Conservation (phyloP, 352 stramenopile species). For the Globisporangium iwayamae region DNA sequence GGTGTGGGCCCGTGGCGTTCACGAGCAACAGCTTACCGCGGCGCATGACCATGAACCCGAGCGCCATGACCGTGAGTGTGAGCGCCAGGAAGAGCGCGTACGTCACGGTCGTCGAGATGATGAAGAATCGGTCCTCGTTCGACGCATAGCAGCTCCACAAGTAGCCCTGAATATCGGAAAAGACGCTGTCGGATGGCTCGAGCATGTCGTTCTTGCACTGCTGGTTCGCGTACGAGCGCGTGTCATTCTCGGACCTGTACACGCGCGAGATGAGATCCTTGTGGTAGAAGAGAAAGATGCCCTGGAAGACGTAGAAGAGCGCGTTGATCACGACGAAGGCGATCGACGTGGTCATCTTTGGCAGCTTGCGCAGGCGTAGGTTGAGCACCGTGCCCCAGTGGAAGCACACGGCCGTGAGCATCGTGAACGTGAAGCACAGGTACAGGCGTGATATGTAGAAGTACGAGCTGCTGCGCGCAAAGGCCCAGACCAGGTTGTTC, state of each 20-base stretch:
- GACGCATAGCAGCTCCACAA: constrained; percentile 77
- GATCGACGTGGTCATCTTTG: constrained; percentile 59
- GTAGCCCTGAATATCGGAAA: constrained; percentile 85
- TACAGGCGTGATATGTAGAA: constrained; percentile 82
- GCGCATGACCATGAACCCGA: constrained; percentile 86
- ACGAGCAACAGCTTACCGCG: constrained; percentile 69
- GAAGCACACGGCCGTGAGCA: constrained; percentile 85
- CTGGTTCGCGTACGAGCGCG: constrained; percentile 69
- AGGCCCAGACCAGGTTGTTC: constrained; percentile 85
- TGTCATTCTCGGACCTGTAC: constrained; percentile 67
- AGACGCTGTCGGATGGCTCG: constrained; percentile 60
- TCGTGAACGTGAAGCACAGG: constrained; percentile 86
- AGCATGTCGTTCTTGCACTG: constrained; percentile 63
- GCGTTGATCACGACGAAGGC: constrained; percentile 70
- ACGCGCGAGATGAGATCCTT: constrained; percentile 62
- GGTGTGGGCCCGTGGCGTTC: constrained; percentile 65
- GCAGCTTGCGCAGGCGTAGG: constrained; percentile 69
- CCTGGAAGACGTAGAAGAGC: constrained; percentile 81
- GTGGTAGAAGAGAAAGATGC: constrained; percentile 66
- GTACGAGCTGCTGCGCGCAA: constrained; percentile 59
- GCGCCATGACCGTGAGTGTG: constrained; percentile 73
- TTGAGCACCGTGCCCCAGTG: constrained; percentile 86
- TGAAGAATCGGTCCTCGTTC: constrained; percentile 71
- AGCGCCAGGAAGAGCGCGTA: constrained; percentile 75
- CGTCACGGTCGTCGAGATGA: constrained; percentile 76